These are phyloP conservation scores for Arachnomyces sp. DNA, from an alignment of 2,329 filamentous ascomycete species.

Conservation along the genomic window DNA sequence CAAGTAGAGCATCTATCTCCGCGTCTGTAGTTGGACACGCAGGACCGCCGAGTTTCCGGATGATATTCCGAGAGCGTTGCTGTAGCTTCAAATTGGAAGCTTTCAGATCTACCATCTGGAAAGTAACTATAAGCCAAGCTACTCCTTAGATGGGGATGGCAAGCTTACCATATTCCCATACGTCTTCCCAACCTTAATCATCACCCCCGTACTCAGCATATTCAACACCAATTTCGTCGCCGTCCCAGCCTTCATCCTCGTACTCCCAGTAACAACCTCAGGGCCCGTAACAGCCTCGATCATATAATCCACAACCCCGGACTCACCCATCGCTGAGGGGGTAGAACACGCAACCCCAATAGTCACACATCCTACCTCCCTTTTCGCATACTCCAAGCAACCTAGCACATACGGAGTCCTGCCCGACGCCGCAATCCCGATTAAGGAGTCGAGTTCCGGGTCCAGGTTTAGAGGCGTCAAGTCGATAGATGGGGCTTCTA, in stretches of 20 bases:
- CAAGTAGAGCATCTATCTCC: slow-evolving; percentile 22
- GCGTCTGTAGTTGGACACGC: slow-evolving; percentile 16
- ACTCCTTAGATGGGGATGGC: not conserved
- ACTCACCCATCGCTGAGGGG: slow-evolving; percentile 24
- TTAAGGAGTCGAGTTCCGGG: slow-evolving; percentile 28
- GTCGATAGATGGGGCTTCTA: slow-evolving; percentile 22
- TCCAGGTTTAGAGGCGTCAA: slow-evolving; percentile 23
- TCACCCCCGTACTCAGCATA: slow-evolving; percentile 37
- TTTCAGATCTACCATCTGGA: slow-evolving; percentile 30
- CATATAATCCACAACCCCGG: slow-evolving; percentile 23
- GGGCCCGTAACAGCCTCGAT: slow-evolving; percentile 35
- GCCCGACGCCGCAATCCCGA: slow-evolving; percentile 38
- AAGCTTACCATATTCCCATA: slow-evolving; percentile 33
- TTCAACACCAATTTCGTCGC: slow-evolving; percentile 39
- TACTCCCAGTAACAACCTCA: slow-evolving; percentile 40
- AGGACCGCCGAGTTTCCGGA: slow-evolving; percentile 19
- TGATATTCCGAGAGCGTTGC: slow-evolving; percentile 27
- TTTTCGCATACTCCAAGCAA: slow-evolving; percentile 28
- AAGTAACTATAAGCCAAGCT: not conserved
- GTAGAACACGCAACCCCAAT: slow-evolving; percentile 33
- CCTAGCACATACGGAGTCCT: slow-evolving; percentile 37
- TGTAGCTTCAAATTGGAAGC: slow-evolving; percentile 33
- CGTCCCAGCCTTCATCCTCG: slow-evolving; percentile 39
- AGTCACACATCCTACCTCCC: slow-evolving; percentile 25
- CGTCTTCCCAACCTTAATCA: slow-evolving; percentile 36